Conservation (phyloP, 1,139 yeast genomes). For the Debaryomyces coudertii region DNA sequence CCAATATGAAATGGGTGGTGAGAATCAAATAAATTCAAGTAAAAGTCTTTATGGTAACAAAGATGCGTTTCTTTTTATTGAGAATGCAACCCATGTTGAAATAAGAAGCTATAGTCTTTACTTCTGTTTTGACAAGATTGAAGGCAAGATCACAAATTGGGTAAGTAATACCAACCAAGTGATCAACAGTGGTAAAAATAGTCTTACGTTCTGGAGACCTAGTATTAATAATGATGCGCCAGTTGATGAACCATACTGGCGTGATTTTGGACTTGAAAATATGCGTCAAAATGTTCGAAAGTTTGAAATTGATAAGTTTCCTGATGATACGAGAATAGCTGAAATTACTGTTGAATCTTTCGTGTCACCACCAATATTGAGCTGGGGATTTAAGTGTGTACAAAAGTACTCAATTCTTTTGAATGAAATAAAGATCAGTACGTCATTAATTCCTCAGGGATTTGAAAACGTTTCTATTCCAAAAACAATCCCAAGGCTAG, state of each 20-base stretch:
- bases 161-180: constrained; percentile 5
- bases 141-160: constrained; percentile 14
- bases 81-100: no score
- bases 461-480: constrained; percentile 14
- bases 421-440: constrained; percentile 10
- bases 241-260: constrained; percentile 21
- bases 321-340: constrained; percentile 9
- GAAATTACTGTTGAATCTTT: constrained; percentile 11
- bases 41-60: no score
- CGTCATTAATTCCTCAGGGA: constrained; percentile 12
- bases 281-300: constrained; percentile 13
- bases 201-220: constrained; percentile 32
- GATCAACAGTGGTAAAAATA: constrained; percentile 13
- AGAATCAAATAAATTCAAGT: neutral
- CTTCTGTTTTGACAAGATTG: constrained; percentile 11
- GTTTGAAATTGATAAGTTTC: constrained; percentile 6
- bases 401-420: constrained; percentile 16
- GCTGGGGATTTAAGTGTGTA: no score
- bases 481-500: constrained; percentile 19
- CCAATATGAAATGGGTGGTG: constrained; percentile 17
- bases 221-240: constrained; percentile 33
- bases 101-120: neutral
- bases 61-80: no score
- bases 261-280: constrained; percentile 16
- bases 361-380: no score